phyloP scores from a whole-genome alignment of 495 filamentous ascomycete species.

The Penicillium parvum region DNA sequence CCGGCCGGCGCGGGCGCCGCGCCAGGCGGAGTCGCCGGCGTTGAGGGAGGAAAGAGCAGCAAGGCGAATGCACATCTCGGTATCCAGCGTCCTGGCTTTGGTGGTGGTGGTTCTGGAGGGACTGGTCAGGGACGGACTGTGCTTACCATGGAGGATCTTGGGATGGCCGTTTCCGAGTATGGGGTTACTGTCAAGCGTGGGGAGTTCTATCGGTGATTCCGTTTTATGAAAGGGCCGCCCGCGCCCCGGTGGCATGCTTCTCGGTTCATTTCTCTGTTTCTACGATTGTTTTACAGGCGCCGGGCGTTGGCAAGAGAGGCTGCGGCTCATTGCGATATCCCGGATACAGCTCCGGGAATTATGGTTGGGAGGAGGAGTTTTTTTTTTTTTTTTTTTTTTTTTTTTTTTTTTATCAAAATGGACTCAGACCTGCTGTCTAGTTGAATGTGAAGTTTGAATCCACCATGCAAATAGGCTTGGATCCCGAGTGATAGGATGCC shows the following conservation, averaged over 20 bases:
- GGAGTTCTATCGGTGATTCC: constrained; percentile 84
- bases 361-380: constrained; percentile 16
- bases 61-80: constrained; percentile 65
- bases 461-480: not conserved
- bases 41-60: constrained; percentile 57
- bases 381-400: constrained; percentile 7
- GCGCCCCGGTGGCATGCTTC: not conserved
- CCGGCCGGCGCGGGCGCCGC: constrained; percentile 53
- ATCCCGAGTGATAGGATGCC: too few species aligned
- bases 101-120: constrained; percentile 85
- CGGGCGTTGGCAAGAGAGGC: constrained; percentile 21
- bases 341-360: constrained; percentile 9
- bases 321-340: constrained; percentile 16
- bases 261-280: constrained; percentile 2
- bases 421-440: not conserved
- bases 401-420: too few species aligned
- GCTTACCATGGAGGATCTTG: constrained; percentile 97
- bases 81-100: constrained; percentile 86
- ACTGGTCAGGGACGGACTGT: constrained; percentile 85
- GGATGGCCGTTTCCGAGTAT: constrained; percentile 95
- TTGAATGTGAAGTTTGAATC: not conserved
- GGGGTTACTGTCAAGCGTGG: constrained; percentile 94
- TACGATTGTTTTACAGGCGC: constrained; percentile 16
- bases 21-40: constrained; percentile 49
- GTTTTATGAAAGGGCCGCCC: not conserved